phyloP scores from a whole-genome alignment of 2,329 filamentous ascomycete genomes.

The Pseudogymnoascus pannorum region DNA sequence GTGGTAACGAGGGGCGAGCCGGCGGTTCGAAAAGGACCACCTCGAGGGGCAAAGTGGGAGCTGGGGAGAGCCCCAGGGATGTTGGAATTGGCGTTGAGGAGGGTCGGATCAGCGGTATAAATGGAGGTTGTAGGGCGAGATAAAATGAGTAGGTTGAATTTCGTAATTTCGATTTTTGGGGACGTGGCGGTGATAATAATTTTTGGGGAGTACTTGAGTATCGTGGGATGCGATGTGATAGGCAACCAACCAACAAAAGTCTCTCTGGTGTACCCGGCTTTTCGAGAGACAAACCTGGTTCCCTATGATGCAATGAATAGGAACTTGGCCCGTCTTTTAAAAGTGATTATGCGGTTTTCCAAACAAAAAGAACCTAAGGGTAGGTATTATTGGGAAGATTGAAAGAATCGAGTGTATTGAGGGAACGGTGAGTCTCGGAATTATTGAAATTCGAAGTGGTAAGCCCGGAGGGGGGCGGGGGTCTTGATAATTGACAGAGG shows the following conservation, averaged over 20 bases:
- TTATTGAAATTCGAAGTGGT: conserved; percentile 13
- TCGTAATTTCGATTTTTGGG: neutral
- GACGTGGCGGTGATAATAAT: neutral
- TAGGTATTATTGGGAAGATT: neutral
- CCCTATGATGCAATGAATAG: neutral
- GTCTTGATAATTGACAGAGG: conserved; percentile 16
- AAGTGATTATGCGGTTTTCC: neutral
- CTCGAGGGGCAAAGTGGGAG: neutral
- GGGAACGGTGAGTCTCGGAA: neutral
- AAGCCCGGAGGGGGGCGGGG: conserved; percentile 14
- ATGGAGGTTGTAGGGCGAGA: neutral
- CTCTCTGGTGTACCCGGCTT: neutral
- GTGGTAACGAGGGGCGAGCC: neutral
- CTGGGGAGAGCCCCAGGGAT: neutral
- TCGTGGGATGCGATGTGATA: neutral
- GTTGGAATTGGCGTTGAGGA: neutral
- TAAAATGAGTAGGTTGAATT: neutral
- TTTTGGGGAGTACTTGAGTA: conserved; percentile 1
- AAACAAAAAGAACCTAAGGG: neutral
- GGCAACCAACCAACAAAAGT: neutral
- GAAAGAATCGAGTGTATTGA: neutral
- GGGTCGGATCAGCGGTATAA: neutral
- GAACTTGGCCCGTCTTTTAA: neutral
- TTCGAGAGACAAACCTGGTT: neutral
- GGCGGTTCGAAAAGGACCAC: neutral